Base-by-base conservation (phyloP, 2,329 filamentous ascomycete genomes). In the Phialocephala sp. region DNA sequence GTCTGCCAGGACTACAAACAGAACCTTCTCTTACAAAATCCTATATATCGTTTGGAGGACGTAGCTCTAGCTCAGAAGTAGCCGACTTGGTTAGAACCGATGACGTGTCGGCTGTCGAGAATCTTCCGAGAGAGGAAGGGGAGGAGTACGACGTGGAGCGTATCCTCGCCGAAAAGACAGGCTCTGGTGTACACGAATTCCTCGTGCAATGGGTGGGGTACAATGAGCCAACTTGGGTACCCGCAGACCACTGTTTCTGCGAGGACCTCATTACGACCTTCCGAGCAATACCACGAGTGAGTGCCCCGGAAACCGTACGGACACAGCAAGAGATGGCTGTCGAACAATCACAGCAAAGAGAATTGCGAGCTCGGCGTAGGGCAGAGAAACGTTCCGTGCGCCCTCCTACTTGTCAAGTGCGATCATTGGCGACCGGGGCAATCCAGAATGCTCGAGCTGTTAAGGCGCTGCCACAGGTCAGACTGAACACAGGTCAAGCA, bases 231-330 rank as follows among this genome's bases (percentile, higher is more conserved):
- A 56, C 45, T 22, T 67, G 66, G 66, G 54, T 64, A 8, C 47
- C 66, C 8, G 60, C 59, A 8, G n/a, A 35, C 15, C 39, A 65
- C 18, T 67, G 66, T n/a, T 55, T 60, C 20, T 67, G 66, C 47
- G 37, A 41, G 1, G 50, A 63, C 14, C 24, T 65, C 5, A 65
- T 65, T 24, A 39, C 36, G 6, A 37, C 60, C 2, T 63, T 67
- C 39, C 39, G 41, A 15, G 59, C 59, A 12, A 32, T 54, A 11
- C 62, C 52, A 32, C 15, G 52, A 24, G 35, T 43, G 5, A 54
- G 47, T n/a, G 35, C 14, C 4, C 20, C 43, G 8, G 15, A 57
- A 6, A 60, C 43, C 6, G 47, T 41, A 12, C 22, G 32, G 9
- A 24, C 18, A 2, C 45, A 47, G 3, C 32, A 60, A 39, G 59